These are phyloP conservation scores for Heterococcus sp. DNA, from an alignment of 108 stramenopile genomes.

Conservation along the genomic window DNA sequence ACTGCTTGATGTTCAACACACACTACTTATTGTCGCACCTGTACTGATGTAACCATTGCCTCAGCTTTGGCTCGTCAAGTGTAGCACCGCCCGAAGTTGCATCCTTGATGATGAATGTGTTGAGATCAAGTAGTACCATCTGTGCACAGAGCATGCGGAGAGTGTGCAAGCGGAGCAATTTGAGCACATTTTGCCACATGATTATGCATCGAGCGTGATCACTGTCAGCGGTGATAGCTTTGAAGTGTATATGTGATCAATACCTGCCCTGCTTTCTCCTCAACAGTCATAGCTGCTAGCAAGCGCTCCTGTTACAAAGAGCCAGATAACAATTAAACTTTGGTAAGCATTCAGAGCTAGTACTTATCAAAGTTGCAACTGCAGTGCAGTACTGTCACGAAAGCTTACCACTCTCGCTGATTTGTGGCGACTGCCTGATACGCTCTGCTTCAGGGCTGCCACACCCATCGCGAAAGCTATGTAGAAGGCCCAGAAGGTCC, in stretches of 20 bases:
- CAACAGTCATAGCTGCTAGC: conserved; percentile 36
- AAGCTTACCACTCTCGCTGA: too few relatives aligned
- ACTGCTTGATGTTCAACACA: too few relatives aligned
- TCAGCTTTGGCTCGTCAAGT: background rate
- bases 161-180: background rate
- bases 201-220: background rate
- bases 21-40: too few relatives aligned
- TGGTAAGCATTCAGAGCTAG: too few relatives aligned
- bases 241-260: background rate
- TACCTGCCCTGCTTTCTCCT: conserved; percentile 17
- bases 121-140: background rate
- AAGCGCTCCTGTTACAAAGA: conserved; percentile 16
- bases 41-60: background rate
- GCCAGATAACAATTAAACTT: too few relatives aligned
- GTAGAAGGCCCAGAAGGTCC: conserved; percentile 15
- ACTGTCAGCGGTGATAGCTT: background rate
- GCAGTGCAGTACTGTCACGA: too few relatives aligned
- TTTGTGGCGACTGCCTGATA: conserved; percentile 14
- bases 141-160: background rate
- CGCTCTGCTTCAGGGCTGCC: conserved; percentile 7
- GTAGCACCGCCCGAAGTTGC: too few relatives aligned
- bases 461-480: conserved; percentile 5
- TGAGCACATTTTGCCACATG: background rate
- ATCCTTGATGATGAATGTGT: background rate
- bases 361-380: too few relatives aligned